Evolutionary conservation across 805 yeast genomes (phyloP).

Genomic region (Barnettozyma populi): DNA sequence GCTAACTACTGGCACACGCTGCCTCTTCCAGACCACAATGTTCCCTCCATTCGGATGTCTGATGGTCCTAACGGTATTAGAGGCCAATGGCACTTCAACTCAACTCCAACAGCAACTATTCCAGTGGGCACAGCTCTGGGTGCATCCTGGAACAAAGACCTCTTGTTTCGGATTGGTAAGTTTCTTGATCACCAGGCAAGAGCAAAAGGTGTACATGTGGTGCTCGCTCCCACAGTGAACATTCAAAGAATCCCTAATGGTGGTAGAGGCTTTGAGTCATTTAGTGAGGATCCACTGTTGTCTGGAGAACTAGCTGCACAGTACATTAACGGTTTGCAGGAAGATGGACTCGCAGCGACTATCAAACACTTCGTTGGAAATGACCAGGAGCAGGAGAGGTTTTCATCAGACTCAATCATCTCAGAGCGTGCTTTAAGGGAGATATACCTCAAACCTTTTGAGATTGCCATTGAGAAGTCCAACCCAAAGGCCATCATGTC

Average conservation of each 20-base stretch:
- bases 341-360: slow-evolving; percentile 39
- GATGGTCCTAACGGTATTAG: slow-evolving; percentile 60
- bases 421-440: slow-evolving; percentile 58
- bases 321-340: slow-evolving; percentile 48
- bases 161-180: slow-evolving; percentile 41
- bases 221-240: slow-evolving; percentile 44
- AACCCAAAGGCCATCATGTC: slow-evolving; percentile 54
- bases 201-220: slow-evolving; percentile 44
- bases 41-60: slow-evolving; percentile 40
- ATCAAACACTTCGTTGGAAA: slow-evolving; percentile 36
- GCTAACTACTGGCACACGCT: slow-evolving; percentile 45
- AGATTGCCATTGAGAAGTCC: slow-evolving; percentile 47
- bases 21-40: slow-evolving; percentile 26
- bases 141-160: slow-evolving; percentile 45
- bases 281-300: slow-evolving; percentile 52
- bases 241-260: slow-evolving; percentile 53
- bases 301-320: slow-evolving; percentile 40
- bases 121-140: slow-evolving; percentile 57
- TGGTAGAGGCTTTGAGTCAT: slow-evolving; percentile 57
- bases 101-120: slow-evolving; percentile 48
- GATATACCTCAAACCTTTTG: slow-evolving; percentile 56
- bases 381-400: slow-evolving; percentile 53
- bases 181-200: slow-evolving; percentile 50
- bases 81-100: slow-evolving; percentile 45
- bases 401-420: slow-evolving; percentile 40